phyloP scores from a whole-genome alignment of 345 rosid genomes.

The Carallia pectinifolia region DNA sequence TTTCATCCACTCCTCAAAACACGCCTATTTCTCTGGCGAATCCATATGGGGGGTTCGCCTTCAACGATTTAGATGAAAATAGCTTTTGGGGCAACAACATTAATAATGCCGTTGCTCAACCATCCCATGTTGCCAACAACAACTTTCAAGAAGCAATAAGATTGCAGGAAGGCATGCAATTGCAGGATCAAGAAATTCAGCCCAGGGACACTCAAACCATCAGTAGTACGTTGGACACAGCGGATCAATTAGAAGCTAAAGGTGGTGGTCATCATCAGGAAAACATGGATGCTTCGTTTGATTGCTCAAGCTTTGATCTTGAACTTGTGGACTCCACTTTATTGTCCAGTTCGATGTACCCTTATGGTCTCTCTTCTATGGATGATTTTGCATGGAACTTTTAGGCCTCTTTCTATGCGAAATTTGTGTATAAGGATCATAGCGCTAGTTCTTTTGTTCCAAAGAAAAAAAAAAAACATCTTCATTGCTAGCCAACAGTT shows the following conservation, averaged over 20 bases:
- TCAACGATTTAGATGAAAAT: conserved; percentile 20
- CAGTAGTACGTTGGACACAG: neutral
- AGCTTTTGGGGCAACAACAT: conserved; percentile 17
- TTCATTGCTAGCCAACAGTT: neutral
- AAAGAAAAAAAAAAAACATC: neutral
- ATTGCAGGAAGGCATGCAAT: conserved; percentile 7
- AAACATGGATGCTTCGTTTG: conserved; percentile 29
- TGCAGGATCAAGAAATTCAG: conserved; percentile 9
- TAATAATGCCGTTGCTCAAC: neutral
- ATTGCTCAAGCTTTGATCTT: conserved; percentile 31
- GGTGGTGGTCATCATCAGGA: neutral
- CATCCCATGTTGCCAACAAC: too few relatives aligned
- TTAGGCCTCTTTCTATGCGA: conserved; percentile 14
- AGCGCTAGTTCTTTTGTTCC: neutral
- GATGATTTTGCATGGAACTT: conserved; percentile 52
- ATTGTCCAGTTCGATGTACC: conserved; percentile 23
- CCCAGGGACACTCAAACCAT: conserved; percentile 1
- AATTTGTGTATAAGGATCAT: neutral
- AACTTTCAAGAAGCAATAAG: conserved; percentile 4
- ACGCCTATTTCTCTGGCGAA: conserved; percentile 15
- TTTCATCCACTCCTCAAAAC: conserved; percentile 19
- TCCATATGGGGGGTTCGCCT: conserved; percentile 19
- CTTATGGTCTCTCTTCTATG: conserved; percentile 31
- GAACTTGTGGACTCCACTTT: conserved; percentile 36
- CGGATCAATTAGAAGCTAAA: neutral